These are phyloP conservation scores for Solanum clarkiae DNA, from an alignment of 257 asterid species.

Conservation along the genomic window DNA sequence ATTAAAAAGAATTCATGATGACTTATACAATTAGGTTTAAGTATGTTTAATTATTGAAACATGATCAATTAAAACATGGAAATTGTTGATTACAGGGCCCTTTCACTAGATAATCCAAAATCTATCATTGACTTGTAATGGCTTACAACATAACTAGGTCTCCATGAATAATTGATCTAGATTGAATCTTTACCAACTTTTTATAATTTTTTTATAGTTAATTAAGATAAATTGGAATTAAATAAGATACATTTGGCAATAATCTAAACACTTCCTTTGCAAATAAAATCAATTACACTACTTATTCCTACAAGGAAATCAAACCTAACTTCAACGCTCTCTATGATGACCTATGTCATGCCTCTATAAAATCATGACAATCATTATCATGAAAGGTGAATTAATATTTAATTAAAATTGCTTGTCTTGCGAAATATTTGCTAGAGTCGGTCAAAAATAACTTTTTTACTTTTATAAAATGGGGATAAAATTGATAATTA, in stretches of 20 bases:
- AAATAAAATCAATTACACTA: neutral
- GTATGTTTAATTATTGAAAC: neutral
- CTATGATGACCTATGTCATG: neutral
- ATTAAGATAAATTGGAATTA: neutral
- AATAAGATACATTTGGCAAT: neutral
- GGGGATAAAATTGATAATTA: neutral
- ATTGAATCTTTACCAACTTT: neutral
- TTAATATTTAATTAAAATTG: neutral
- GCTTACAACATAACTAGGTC: neutral
- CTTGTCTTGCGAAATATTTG: neutral
- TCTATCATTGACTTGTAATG: neutral
- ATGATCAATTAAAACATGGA: neutral
- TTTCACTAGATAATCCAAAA: neutral
- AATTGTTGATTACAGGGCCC: neutral
- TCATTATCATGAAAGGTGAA: neutral
- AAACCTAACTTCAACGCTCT: slow-evolving; percentile 3
- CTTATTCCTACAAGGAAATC: neutral
- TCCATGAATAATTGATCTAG: neutral
- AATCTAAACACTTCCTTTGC: neutral
- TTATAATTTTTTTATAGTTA: neutral
- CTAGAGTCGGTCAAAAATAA: neutral
- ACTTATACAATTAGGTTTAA: neutral
- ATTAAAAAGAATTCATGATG: neutral
- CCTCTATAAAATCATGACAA: neutral
- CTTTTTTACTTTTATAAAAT: neutral